Base-by-base conservation (phyloP, 495 filamentous ascomycete species). In the Talaromyces stipitatus region DNA sequence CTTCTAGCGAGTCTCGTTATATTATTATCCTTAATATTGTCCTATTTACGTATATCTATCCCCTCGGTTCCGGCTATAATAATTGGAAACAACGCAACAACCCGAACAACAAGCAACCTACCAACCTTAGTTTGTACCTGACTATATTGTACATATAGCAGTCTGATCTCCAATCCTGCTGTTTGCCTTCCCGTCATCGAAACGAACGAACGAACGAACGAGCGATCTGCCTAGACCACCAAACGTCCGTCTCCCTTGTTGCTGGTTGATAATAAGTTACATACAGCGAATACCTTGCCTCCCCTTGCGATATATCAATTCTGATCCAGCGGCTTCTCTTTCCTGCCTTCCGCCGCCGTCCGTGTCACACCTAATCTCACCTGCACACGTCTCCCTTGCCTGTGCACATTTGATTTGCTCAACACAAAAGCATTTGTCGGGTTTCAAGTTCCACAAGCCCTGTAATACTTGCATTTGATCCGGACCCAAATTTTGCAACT, bases 241-340 rank as follows among this genome's bases (percentile, higher is more conserved):
- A 48, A 48, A 48, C 45, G 45, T 11, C 45, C 20, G 14, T 26
- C 45, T 48, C 45, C 45, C 45, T 48, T 48, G 45, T 48, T 48
- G 45, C 36, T 41, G 36, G 36, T 41, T 8, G 16, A 16, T 41
- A 41, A 29, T 9, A 29, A 41, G 9, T 16, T 18, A 16, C 36
- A 7, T 41, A 18, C 36, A 6, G n/a, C 36, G 36, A 20, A 41
- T 41, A 41, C 36, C 36, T 41, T 41, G 6, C 45, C 45, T 48
- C 45, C 45, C n/a, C 45, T 48, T 48, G 45, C 45, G 45, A 48
- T 48, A 48, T 48, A 48, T 48, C 45, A 48, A 8, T 48, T 48
- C 45, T 48, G 45, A 26, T 12, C 45, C 45, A 23, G 45, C 45
- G 45, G 45, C 45, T 48, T 48, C 24, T 48, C 20, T n/a, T 27